Conservation (phyloP, 2,329 filamentous ascomycete species). For the Calonectria henricotiae region DNA sequence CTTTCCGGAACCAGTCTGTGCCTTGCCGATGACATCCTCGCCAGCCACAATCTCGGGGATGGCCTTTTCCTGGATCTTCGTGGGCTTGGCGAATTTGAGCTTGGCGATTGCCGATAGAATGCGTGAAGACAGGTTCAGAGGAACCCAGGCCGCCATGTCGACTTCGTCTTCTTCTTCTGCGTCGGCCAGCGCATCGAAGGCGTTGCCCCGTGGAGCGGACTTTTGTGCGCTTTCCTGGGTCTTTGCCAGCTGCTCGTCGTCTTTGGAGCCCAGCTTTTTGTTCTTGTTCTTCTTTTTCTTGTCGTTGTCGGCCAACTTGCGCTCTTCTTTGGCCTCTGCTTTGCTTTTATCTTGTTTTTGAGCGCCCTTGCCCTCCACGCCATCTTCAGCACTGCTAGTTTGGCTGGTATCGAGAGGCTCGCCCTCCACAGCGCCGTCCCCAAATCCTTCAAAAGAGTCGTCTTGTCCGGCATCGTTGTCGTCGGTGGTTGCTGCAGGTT, state of each 20-base stretch:
- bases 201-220: constrained; percentile 63
- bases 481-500: constrained; percentile 37
- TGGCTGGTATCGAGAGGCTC: constrained; percentile 55
- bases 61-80: constrained; percentile 82
- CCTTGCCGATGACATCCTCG: constrained; percentile 95
- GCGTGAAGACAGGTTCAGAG: constrained; percentile 80
- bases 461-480: constrained; percentile 59
- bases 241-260: constrained; percentile 56
- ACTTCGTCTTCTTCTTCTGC: constrained; percentile 72
- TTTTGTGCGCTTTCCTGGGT: constrained; percentile 57
- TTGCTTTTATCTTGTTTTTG: constrained; percentile 55
- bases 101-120: constrained; percentile 83
- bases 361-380: constrained; percentile 53
- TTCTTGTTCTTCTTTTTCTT: constrained; percentile 52
- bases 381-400: constrained; percentile 55
- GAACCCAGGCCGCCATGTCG: constrained; percentile 84
- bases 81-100: constrained; percentile 86
- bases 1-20: constrained; percentile 96
- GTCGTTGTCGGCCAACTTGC: constrained; percentile 44
- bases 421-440: constrained; percentile 63
- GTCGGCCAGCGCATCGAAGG: constrained; percentile 72
- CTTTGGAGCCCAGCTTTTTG: constrained; percentile 55
- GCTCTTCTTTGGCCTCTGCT: constrained; percentile 50
- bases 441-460: constrained; percentile 78
- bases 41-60: constrained; percentile 89